phyloP scores from a whole-genome alignment of 2,329 filamentous ascomycete species.

The Paecilomyces sp. region DNA sequence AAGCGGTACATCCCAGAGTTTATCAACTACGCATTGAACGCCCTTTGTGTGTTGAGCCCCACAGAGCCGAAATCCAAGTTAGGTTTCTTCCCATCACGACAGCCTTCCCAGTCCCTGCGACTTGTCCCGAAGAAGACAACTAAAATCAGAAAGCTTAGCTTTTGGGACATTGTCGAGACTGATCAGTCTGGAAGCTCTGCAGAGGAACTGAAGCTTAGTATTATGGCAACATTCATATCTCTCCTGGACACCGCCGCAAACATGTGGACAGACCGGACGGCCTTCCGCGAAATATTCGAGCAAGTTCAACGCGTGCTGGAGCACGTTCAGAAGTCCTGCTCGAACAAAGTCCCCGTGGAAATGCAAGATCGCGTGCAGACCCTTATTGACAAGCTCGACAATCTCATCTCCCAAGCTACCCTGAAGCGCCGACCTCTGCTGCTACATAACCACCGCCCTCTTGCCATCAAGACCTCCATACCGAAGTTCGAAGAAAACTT shows the following conservation, averaged over 20 bases:
- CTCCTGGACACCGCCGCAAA: slow-evolving; percentile 63
- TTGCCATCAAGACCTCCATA: slow-evolving; percentile 79
- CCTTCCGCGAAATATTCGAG: slow-evolving; percentile 72
- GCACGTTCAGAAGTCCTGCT: slow-evolving; percentile 52
- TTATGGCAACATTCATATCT: slow-evolving; percentile 56
- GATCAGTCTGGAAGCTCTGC: slow-evolving; percentile 15
- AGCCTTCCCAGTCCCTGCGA: slow-evolving; percentile 46
- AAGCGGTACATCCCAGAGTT: slow-evolving; percentile 88
- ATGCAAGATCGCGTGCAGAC: slow-evolving; percentile 21
- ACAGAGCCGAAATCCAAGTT: slow-evolving; percentile 39
- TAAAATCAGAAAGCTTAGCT: slow-evolving; percentile 47
- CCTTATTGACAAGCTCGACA: slow-evolving; percentile 28
- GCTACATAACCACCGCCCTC: slow-evolving; percentile 80
- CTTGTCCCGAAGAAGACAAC: slow-evolving; percentile 31
- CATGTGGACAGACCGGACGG: slow-evolving; percentile 64
- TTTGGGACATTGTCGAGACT: slow-evolving; percentile 48
- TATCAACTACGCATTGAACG: slow-evolving; percentile 72
- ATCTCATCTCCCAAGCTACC: slow-evolving; percentile 50
- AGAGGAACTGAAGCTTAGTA: slow-evolving; percentile 48
- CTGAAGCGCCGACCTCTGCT: slow-evolving; percentile 69
- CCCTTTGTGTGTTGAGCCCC: slow-evolving; percentile 61
- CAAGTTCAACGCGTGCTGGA: slow-evolving; percentile 55
- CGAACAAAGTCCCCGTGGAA: slow-evolving; percentile 42
- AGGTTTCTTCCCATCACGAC: slow-evolving; percentile 57
- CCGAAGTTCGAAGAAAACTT: slow-evolving; percentile 96